Percentiles rank a stretch among this genome's conserved stretches.
Evolutionary conservation across 768 basidiomycete genomes (phyloP).

Genomic region (Suillus clintonianus): DNA sequence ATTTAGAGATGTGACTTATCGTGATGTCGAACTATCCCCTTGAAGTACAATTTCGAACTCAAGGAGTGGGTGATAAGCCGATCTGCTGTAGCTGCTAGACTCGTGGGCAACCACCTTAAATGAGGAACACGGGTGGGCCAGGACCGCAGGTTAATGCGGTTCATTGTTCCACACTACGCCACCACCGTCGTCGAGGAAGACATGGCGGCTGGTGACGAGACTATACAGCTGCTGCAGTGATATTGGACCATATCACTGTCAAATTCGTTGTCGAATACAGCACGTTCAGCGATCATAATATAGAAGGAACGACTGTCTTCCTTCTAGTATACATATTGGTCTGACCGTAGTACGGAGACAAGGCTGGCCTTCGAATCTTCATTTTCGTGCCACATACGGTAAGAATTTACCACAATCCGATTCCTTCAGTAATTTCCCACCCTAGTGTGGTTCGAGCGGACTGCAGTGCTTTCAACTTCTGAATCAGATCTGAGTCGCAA

Average conservation of each 20-base stretch:
- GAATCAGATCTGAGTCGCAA: neutral
- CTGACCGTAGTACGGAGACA: too few relatives aligned
- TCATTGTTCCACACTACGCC: neutral
- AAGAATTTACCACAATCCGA: neutral
- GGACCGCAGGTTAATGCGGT: neutral
- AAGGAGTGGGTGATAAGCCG: conserved; percentile 12
- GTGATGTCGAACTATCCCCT: conserved; percentile 10
- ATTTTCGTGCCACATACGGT: neutral
- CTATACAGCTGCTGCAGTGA: neutral
- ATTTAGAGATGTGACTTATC: conserved; percentile 13
- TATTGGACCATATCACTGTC: neutral
- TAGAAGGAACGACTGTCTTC: too few relatives aligned
- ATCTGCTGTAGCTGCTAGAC: neutral
- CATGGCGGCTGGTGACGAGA: neutral
- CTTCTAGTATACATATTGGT: too few relatives aligned
- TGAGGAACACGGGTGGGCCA: neutral
- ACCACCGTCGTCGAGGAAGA: neutral
- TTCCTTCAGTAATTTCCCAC: neutral
- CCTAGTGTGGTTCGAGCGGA: neutral
- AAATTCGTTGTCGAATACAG: too few relatives aligned
- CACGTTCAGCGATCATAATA: too few relatives aligned
- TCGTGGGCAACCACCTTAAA: neutral
- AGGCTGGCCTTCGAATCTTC: too few relatives aligned
- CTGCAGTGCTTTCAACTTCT: neutral
- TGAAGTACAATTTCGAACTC: conserved; percentile 9